phyloP scores from a whole-genome alignment of 2,329 filamentous ascomycete genomes.

The Ceratocystis albifundus region DNA sequence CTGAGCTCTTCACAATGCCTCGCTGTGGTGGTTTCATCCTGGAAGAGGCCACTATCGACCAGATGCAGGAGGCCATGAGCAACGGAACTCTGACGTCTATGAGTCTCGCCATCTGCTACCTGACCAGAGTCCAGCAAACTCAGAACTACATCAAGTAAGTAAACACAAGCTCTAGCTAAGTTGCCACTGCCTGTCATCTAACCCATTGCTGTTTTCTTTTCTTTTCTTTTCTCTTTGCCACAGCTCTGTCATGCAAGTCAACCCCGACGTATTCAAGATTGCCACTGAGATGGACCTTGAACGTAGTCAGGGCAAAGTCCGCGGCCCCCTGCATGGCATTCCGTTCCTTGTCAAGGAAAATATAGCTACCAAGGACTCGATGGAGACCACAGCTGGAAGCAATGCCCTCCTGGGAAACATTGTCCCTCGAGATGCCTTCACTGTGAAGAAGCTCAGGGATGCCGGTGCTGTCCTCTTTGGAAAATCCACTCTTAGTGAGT shows the following conservation, averaged over 20 bases:
- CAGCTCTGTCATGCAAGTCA: conserved; percentile 51
- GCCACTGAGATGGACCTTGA: conserved; percentile 51
- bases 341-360: conserved; percentile 67
- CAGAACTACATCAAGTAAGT: conserved; percentile 52
- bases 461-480: conserved; percentile 60
- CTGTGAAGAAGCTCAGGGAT: conserved; percentile 49
- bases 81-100: conserved; percentile 45
- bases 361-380: conserved; percentile 54
- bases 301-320: conserved; percentile 42
- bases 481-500: conserved; percentile 60
- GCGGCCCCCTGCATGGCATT: conserved; percentile 62
- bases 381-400: conserved; percentile 64
- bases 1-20: conserved; percentile 48
- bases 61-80: conserved; percentile 49
- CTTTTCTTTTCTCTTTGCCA: not conserved
- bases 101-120: conserved; percentile 51
- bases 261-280: conserved; percentile 54
- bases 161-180: not conserved
- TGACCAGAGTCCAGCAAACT: conserved; percentile 49
- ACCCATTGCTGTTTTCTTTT: not conserved
- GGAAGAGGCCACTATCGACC: conserved; percentile 58
- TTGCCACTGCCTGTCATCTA: not conserved
- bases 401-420: conserved; percentile 54
- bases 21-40: conserved; percentile 48
- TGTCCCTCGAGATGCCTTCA: conserved; percentile 55